These are phyloP conservation scores for Talaromyces liani DNA, from an alignment of 495 filamentous ascomycete species.

Conservation along the genomic window DNA sequence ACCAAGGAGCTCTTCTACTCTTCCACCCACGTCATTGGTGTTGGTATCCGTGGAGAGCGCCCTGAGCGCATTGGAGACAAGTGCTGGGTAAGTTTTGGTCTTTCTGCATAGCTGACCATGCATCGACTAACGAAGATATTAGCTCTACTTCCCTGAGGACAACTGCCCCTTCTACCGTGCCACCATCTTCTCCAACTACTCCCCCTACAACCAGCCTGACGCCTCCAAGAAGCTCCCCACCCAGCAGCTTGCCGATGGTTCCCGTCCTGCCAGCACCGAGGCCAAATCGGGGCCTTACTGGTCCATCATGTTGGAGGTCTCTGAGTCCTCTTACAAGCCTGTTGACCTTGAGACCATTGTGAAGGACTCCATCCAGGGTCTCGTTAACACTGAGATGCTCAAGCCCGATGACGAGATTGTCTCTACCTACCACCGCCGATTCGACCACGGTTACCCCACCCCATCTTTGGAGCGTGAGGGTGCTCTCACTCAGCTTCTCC, in stretches of 20 bases:
- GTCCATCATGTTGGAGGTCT: conserved; percentile 99
- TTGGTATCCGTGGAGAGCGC: conserved; percentile 84
- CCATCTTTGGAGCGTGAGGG: conserved; percentile 92
- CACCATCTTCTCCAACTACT: conserved; percentile 99
- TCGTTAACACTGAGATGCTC: conserved; percentile 96
- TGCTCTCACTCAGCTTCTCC: conserved; percentile 85
- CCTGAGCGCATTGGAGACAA: conserved; percentile 99
- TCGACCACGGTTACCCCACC: conserved; percentile 98
- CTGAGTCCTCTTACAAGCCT: conserved; percentile 91
- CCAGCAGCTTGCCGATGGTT: conserved; percentile 75
- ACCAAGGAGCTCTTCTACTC: conserved; percentile 96
- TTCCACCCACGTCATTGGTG: conserved; percentile 92
- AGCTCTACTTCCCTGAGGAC: conserved; percentile 99
- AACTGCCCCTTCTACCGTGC: conserved; percentile 99
- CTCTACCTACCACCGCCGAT: conserved; percentile 95
- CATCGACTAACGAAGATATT: neutral
- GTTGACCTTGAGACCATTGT: conserved; percentile 78
- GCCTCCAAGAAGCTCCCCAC: conserved; percentile 79
- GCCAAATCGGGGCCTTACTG: conserved; percentile 89
- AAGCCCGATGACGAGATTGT: conserved; percentile 87
- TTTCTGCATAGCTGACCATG: neutral
- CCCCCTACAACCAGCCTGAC: conserved; percentile 91
- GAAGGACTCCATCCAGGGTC: conserved; percentile 85
- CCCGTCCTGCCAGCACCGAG: conserved; percentile 59
- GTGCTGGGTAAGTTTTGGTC: conserved; percentile 68